Percentiles rank a stretch among this genome's conserved stretches.
These are phyloP conservation scores for Grosmannia clavigera DNA, from an alignment of 2,329 filamentous ascomycete genomes.

Conservation along the genomic window DNA sequence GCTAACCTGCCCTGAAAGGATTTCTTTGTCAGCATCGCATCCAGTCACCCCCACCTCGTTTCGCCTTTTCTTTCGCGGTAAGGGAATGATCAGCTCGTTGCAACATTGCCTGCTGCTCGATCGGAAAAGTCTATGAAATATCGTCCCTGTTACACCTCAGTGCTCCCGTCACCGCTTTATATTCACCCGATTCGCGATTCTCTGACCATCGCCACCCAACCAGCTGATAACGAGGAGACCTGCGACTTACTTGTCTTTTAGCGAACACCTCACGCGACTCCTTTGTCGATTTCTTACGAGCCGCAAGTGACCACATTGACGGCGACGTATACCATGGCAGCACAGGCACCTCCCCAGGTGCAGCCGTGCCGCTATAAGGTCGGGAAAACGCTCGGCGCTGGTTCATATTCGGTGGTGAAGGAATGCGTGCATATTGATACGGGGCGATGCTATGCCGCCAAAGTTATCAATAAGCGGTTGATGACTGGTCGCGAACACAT, in stretches of 20 bases:
- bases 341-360: conserved; percentile 35
- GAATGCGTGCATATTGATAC: conserved; percentile 99
- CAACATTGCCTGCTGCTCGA: not conserved
- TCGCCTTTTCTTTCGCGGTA: not conserved
- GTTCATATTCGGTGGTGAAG: conserved; percentile 96
- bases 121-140: not conserved
- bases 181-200: too few species aligned
- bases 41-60: not conserved
- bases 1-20: not conserved
- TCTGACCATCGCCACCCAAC: too few species aligned
- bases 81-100: not conserved
- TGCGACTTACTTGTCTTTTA: too few species aligned
- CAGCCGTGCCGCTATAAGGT: conserved; percentile 98
- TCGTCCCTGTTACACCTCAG: too few species aligned
- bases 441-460: conserved; percentile 93
- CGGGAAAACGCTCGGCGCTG: conserved; percentile 90
- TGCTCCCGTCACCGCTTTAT: too few species aligned
- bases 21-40: not conserved
- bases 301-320: not conserved
- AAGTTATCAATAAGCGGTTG: conserved; percentile 96
- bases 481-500: conserved; percentile 98
- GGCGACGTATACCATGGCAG: conserved; percentile 2
- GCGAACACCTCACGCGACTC: too few species aligned
- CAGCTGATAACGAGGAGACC: too few species aligned
- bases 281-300: not conserved